Evolutionary conservation across 2,329 filamentous ascomycete species (phyloP).

Genomic region (Arthrobotrys sinensis): DNA sequence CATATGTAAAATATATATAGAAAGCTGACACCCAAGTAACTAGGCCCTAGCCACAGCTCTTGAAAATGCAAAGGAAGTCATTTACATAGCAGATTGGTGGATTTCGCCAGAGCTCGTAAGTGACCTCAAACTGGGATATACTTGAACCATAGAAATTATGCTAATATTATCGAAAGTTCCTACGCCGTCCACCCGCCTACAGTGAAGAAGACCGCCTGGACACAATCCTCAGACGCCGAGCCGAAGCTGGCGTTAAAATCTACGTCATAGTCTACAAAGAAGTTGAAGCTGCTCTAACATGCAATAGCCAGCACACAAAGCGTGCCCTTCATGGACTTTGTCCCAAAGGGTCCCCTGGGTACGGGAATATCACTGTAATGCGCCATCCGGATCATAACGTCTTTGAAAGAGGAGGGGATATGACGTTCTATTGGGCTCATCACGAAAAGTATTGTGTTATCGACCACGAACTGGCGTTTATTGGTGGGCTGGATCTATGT

Average conservation of each 20-base stretch:
- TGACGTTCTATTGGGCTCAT: conserved; percentile 98
- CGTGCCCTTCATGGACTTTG: conserved; percentile 84
- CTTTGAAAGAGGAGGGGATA: conserved; percentile 91
- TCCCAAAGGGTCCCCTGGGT: conserved; percentile 82
- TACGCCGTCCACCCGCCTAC: conserved; percentile 84
- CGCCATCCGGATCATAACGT: conserved; percentile 96
- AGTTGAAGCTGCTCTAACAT: conserved; percentile 83
- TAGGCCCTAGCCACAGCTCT: conserved; percentile 84
- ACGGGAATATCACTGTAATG: conserved; percentile 90
- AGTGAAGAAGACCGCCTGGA: conserved; percentile 91
- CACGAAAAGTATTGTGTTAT: conserved; percentile 98
- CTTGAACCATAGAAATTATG: not conserved
- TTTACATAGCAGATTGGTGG: conserved; percentile 99
- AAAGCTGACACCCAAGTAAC: conserved; percentile 65
- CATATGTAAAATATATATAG: conserved; percentile 59
- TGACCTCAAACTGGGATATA: not conserved
- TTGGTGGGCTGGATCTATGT: conserved; percentile 93
- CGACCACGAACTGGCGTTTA: conserved; percentile 90
- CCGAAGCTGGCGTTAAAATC: conserved; percentile 94
- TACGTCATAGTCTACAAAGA: conserved; percentile 95
- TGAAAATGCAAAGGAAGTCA: conserved; percentile 90
- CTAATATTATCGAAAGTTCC: conserved; percentile 70
- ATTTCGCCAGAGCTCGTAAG: conserved; percentile 81
- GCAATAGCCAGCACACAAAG: conserved; percentile 94
- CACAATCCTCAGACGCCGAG: conserved; percentile 85